phyloP scores from a whole-genome alignment of 148 eudicot genomes.

The Diospyros lotus region DNA sequence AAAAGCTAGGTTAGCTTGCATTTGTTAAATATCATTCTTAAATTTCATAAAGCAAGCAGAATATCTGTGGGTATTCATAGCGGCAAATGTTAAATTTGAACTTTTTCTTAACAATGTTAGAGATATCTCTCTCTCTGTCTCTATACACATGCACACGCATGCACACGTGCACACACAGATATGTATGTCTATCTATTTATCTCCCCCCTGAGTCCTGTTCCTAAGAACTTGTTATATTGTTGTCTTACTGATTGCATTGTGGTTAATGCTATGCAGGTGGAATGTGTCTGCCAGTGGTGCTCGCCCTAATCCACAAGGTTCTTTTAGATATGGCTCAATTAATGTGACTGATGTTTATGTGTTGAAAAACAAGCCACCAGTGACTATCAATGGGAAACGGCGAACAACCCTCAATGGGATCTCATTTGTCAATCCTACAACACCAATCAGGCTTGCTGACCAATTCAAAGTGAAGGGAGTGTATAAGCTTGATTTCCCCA shows the following conservation, averaged over 20 bases:
- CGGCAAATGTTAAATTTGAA: background rate
- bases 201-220: background rate
- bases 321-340: slow-evolving; percentile 83
- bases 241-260: background rate
- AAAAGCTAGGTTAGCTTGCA: background rate
- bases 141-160: background rate
- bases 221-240: background rate
- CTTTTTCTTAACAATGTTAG: background rate
- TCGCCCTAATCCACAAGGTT: slow-evolving; percentile 98
- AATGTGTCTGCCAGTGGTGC: slow-evolving; percentile 98
- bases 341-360: slow-evolving; percentile 85
- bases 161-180: no score
- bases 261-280: slow-evolving; percentile 60
- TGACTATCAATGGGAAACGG: slow-evolving; percentile 55
- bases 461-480: slow-evolving; percentile 57
- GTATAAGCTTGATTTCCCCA: slow-evolving; percentile 84
- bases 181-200: background rate
- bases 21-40: background rate
- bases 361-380: slow-evolving; percentile 65
- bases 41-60: background rate
- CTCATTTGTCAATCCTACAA: slow-evolving; percentile 76
- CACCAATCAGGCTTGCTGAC: slow-evolving; percentile 96
- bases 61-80: no score
- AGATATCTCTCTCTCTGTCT: background rate
- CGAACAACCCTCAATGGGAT: slow-evolving; percentile 71